Evolutionary conservation across 129 eudicot genomes (phyloP), one percentile per base, ranked within the genome.

Genomic region (Flaveria robusta): DNA sequence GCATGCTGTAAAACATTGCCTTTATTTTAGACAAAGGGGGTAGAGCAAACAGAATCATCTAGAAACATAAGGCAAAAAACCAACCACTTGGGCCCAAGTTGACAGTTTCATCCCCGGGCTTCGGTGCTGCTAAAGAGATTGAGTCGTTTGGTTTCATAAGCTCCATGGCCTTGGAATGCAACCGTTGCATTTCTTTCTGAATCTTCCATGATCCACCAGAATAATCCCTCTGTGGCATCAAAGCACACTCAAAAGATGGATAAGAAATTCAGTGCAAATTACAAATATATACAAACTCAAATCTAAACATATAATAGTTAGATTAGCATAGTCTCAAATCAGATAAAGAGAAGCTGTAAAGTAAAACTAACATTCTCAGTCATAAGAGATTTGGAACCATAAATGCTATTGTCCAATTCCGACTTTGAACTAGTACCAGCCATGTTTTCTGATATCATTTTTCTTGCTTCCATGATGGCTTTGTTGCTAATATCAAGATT

Each of bases 141-240:
- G 64, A 31, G 43, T 78, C 82, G 5, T 27, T 60, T 78, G 77
- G 78, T 22, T 73, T 81, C 75, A 46, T 70, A 59, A 18, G 47
- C 70, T 52, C 67, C 56, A 86, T 77, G 46, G 96, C 93, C 83
- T 88, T 93, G 16, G 93, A 83, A 65, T 88, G 97, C 81, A 91
- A 86, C 83, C 84, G 85, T 68, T 88, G 87, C 59, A 91, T 74
- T 81, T 93, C 98, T 56, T 93, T 90, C 75, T 87, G 84, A 45
- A 93, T 81, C 82, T 89, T 90, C 98, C 98, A 91, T 65, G 97
- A 84, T 55, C 96, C 97, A 78, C 87, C 81, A 74, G 92, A 76
- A 78, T 85, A 50, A 60, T 71, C 88, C 77, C 77, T 67, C 96
- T 87, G 89, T 85, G 70, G 66, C 58, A 81, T 69, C 27, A 12